Conservation (phyloP, 352 stramenopile genomes). For the Aphanomyces astaci region DNA sequence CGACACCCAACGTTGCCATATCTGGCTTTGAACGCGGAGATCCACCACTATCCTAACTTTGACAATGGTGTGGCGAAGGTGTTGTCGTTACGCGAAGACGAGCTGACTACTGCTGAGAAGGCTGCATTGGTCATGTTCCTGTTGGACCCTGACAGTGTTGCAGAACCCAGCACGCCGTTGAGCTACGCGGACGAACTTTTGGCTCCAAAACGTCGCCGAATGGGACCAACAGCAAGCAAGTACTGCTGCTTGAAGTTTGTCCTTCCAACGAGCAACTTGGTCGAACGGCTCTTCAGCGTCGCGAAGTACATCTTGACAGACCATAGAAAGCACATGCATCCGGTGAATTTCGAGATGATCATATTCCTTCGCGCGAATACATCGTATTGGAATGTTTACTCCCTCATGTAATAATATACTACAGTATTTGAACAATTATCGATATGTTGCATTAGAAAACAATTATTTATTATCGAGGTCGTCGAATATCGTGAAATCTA, state of each 20-base stretch:
- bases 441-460: background rate
- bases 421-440: no score
- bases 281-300: constrained; percentile 3
- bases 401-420: background rate
- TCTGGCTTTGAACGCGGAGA: background rate
- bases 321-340: constrained; percentile 10
- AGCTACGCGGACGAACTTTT: background rate
- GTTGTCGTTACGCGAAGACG: background rate
- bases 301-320: constrained; percentile 11
- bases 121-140: background rate
- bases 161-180: background rate
- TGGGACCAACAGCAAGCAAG: background rate
- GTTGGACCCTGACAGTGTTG: background rate
- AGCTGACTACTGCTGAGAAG: background rate
- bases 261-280: constrained; percentile 14
- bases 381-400: background rate
- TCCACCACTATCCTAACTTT: background rate
- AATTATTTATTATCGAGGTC: background rate
- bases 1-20: background rate
- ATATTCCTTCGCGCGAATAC: background rate
- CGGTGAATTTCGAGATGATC: constrained; percentile 12
- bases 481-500: background rate
- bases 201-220: background rate
- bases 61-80: background rate
- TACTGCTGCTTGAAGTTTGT: constrained; percentile 3